Evolutionary conservation across 495 filamentous ascomycete genomes (phyloP), one percentile per base, ranked within the genome.

Genomic region (Tetracladium marchalianum): DNA sequence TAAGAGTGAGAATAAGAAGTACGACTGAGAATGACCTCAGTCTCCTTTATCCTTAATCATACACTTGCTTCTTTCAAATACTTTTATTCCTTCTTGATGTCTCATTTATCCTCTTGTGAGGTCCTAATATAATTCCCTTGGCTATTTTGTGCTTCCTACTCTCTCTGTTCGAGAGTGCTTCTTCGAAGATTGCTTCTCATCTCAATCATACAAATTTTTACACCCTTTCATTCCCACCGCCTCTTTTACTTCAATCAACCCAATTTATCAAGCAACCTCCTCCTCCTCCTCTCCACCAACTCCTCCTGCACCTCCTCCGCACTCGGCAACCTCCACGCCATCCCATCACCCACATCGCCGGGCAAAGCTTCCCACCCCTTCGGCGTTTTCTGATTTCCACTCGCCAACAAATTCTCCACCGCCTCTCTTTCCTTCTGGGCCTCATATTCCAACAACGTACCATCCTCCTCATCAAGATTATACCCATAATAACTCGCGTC

Each of bases 401-500:
- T 45, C 13, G 34, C 49, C 53, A 78, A 63, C 52, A 93, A 55
- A 47, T 70, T 70, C 57, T 87, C 81, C 42, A 75, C 68, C 1
- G 88, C 85, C 64, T 93, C 82, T 55, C 80, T 74, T 70, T 97
- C 92, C 70, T 86, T 90, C 58, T 74, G 64, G 39, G 66, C 70
- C 66, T 98, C 92, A 61, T 95, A 97, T 39, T 67, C 79, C 46
- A 97, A 58, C 58, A 97, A 59, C 39, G 75, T 77, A 0, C 85
- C 88, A 65, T 96, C 92, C 64, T 96, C 92, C 64, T 97, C 92
- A 57, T 90, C 87, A 18, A 90, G 74, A 54, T 87, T 87, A 63
- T 94, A 98, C 31, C 92, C 92, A 59, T 95, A 98, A 57, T 98
- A 98, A 39, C 81, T 82, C 15, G 93, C 93, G 72, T 98, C 87